phyloP scores from a whole-genome alignment of 2,329 filamentous ascomycete genomes.

The Ascochyta pisi region DNA sequence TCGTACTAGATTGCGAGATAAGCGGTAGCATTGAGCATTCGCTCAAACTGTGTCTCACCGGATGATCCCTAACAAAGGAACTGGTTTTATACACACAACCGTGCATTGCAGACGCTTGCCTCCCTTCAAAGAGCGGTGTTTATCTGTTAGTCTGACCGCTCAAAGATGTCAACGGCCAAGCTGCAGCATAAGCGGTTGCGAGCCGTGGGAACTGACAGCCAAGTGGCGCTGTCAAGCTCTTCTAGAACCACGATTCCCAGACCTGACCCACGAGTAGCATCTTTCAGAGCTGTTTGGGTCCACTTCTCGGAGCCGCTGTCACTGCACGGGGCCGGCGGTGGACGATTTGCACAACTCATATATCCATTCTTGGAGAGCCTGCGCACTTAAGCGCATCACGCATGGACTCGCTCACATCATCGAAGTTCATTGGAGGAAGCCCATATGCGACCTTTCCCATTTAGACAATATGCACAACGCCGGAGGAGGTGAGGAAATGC shows the following conservation, averaged over 20 bases:
- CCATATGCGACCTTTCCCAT: slow-evolving; percentile 14
- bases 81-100: slow-evolving; percentile 14
- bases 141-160: slow-evolving; percentile 42
- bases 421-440: slow-evolving; percentile 15
- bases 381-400: slow-evolving; percentile 10
- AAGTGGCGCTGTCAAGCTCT: slow-evolving; percentile 7
- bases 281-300: slow-evolving; percentile 19
- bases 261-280: slow-evolving; percentile 14
- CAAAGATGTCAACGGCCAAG: slow-evolving; percentile 25
- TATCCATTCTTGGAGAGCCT: slow-evolving; percentile 24
- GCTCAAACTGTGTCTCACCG: slow-evolving; percentile 29
- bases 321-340: slow-evolving; percentile 39
- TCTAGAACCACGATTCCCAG: slow-evolving; percentile 24
- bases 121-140: slow-evolving; percentile 25
- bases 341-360: slow-evolving; percentile 39
- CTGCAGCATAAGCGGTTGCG: slow-evolving; percentile 28
- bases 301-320: slow-evolving; percentile 23
- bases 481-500: slow-evolving; percentile 15
- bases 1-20: not conserved
- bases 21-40: slow-evolving; percentile 12
- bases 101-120: slow-evolving; percentile 23
- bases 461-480: slow-evolving; percentile 23
- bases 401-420: not conserved
- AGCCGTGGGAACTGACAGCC: slow-evolving; percentile 24
- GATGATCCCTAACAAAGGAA: slow-evolving; percentile 28